Evolutionary conservation across 257 asterid species (phyloP).

Genomic region (Solanum chiquidenum): DNA sequence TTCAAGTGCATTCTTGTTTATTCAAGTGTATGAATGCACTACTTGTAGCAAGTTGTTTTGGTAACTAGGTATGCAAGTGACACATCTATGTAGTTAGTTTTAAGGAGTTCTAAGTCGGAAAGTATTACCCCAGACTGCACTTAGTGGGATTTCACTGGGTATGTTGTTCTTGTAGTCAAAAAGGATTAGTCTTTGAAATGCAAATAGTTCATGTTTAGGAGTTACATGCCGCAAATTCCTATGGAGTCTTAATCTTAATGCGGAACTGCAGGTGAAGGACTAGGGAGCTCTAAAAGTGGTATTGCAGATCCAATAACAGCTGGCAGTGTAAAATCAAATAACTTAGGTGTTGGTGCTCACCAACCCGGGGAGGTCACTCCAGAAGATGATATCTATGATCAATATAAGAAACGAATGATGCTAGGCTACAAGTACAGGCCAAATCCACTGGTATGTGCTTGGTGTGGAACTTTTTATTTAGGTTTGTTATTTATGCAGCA

Average conservation of each 20-base stretch:
- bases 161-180: background rate
- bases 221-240: background rate
- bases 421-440: slow-evolving; percentile 86
- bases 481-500: background rate
- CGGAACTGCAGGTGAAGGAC: slow-evolving; percentile 61
- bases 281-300: slow-evolving; percentile 83
- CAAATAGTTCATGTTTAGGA: background rate
- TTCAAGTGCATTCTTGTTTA: background rate
- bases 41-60: background rate
- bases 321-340: slow-evolving; percentile 62
- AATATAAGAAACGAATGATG: slow-evolving; percentile 96
- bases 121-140: background rate
- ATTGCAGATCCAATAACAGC: slow-evolving; percentile 81
- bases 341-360: slow-evolving; percentile 88
- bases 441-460: slow-evolving; percentile 62
- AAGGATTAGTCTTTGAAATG: background rate
- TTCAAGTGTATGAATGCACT: background rate
- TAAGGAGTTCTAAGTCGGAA: background rate
- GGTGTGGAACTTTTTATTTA: background rate
- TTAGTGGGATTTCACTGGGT: background rate
- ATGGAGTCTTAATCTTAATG: background rate
- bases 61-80: background rate
- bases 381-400: slow-evolving; percentile 90
- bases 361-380: slow-evolving; percentile 86
- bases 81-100: background rate